Evolutionary conservation across 1,284 basidiomycete species (phyloP).

Genomic region (Apiotrichum brassicae): DNA sequence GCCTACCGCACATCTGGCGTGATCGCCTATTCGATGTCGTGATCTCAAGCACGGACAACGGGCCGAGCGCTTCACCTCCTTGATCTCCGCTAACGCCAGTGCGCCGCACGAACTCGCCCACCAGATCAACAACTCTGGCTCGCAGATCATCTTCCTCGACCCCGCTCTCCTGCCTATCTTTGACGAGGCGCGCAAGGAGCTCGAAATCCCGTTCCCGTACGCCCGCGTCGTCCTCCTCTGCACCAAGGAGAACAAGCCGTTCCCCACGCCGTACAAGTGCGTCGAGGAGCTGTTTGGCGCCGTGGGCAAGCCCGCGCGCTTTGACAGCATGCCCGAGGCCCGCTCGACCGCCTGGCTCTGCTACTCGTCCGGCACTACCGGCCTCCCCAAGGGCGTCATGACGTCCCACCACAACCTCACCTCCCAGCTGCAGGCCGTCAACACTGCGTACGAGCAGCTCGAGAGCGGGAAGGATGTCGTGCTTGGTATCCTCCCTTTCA

Average conservation of each 20-base stretch:
- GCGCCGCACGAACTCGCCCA: conserved; percentile 42
- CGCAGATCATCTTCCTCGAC: conserved; percentile 54
- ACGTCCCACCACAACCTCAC: conserved; percentile 63
- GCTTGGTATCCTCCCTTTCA: conserved; percentile 13
- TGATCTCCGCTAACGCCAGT: conserved; percentile 12
- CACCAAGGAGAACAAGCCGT: background rate
- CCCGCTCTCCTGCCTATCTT: conserved; percentile 51
- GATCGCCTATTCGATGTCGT: too few relatives aligned
- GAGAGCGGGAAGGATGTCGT: conserved; percentile 5
- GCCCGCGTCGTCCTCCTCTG: conserved; percentile 15
- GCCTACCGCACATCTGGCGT: too few relatives aligned
- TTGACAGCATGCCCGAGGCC: conserved; percentile 2
- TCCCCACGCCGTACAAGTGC: conserved; percentile 7
- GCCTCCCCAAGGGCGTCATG: conserved; percentile 45
- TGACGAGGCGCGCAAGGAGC: conserved; percentile 16
- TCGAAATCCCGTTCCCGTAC: conserved; percentile 8
- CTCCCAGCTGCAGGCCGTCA: conserved; percentile 22
- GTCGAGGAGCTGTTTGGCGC: conserved; percentile 8
- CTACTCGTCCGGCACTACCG: conserved; percentile 59
- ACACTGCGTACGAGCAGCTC: background rate
- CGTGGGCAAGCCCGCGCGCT: conserved; percentile 4
- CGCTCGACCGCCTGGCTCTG: conserved; percentile 48
- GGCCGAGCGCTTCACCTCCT: background rate
- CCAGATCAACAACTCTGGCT: conserved; percentile 52
- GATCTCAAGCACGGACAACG: too few relatives aligned